phyloP scores from a whole-genome alignment of 2,329 filamentous ascomycete genomes.

The Daldinia sp. region DNA sequence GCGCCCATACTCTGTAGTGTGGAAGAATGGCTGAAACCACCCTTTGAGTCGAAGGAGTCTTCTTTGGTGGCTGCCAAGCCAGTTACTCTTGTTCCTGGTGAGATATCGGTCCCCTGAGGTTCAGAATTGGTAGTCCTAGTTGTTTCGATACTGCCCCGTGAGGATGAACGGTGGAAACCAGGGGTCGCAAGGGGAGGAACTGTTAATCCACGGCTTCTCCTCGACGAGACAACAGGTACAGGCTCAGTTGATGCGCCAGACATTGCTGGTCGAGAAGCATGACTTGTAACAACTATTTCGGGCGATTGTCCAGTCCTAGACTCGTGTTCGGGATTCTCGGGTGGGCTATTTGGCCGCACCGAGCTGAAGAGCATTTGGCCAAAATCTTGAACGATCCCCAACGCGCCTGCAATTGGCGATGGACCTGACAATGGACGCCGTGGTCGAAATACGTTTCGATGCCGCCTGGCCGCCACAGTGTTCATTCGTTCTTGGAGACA shows the following conservation, averaged over 20 bases:
- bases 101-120: slow-evolving; percentile 46
- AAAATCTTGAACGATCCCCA: slow-evolving; percentile 49
- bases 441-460: slow-evolving; percentile 23
- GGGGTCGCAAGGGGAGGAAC: slow-evolving; percentile 51
- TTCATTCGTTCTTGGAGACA: slow-evolving; percentile 67
- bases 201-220: slow-evolving; percentile 51
- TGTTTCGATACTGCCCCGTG: slow-evolving; percentile 47
- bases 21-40: slow-evolving; percentile 7
- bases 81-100: slow-evolving; percentile 37
- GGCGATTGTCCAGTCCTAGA: slow-evolving; percentile 46
- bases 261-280: slow-evolving; percentile 47
- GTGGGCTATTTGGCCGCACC: slow-evolving; percentile 30
- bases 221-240: slow-evolving; percentile 25
- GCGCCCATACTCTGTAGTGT: slow-evolving; percentile 52
- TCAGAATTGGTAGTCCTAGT: slow-evolving; percentile 50
- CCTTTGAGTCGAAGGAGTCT: not conserved
- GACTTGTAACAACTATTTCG: slow-evolving; percentile 55
- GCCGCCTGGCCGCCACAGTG: slow-evolving; percentile 47
- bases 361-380: slow-evolving; percentile 47
- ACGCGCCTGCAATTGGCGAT: slow-evolving; percentile 31
- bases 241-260: slow-evolving; percentile 44
- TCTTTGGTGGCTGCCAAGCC: not conserved
- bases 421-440: slow-evolving; percentile 23
- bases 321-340: slow-evolving; percentile 31
- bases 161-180: slow-evolving; percentile 48